Percentiles rank a stretch among this genome's conserved stretches.
Conservation (phyloP, 73 alveolate species). For the Durusdinium trenchii region DNA sequence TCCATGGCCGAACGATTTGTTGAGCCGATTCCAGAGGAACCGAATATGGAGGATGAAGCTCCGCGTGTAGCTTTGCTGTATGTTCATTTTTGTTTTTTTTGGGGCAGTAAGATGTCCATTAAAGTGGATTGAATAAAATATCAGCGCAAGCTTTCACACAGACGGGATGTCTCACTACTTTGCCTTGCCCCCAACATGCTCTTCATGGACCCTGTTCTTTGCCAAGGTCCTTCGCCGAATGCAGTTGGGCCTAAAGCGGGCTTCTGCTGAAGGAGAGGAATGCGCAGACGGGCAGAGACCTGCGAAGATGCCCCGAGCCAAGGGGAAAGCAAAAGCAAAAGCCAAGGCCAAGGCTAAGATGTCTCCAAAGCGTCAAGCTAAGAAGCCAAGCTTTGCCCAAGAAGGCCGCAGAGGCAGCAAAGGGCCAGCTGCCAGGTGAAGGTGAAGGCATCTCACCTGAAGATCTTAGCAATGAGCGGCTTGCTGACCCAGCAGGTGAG, state of each 20-base stretch:
- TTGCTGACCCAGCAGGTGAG: not conserved
- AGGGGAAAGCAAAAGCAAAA: not conserved
- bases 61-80: not conserved
- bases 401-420: not conserved
- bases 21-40: not conserved
- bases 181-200: too few relatives aligned
- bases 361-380: not conserved
- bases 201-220: too few relatives aligned
- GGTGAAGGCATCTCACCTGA: not conserved
- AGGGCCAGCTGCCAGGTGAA: not conserved
- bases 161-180: too few relatives aligned
- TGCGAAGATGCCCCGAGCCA: not conserved
- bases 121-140: too few relatives aligned
- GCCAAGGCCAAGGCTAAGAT: not conserved
- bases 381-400: not conserved
- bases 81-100: not conserved
- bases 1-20: not conserved
- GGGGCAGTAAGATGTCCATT: not conserved
- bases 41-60: not conserved
- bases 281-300: not conserved
- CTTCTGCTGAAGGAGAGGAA: not conserved
- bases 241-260: not conserved
- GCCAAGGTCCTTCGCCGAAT: not conserved
- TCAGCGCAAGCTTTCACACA: too few relatives aligned
- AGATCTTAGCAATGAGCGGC: not conserved